Evolutionary conservation across 768 basidiomycete species (phyloP), one percentile per base, ranked within the genome.

Genomic region (Naganishia antarctica): DNA sequence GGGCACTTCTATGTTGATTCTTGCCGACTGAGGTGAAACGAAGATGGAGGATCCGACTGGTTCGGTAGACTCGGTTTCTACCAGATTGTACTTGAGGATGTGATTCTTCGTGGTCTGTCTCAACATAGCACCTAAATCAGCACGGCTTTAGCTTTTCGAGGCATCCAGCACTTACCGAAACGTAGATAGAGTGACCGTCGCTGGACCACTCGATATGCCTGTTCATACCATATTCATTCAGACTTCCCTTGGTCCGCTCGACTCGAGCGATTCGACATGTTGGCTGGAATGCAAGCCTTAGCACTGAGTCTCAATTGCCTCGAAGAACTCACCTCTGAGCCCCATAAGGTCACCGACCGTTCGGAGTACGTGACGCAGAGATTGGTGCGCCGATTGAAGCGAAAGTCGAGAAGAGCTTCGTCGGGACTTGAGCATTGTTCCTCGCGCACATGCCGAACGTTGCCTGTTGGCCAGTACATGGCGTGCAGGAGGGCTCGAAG

Each of bases 381-480:
- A 15, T 57, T 57, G 34, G 53, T 40, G 11, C 53, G 34, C 15
- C 34, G 53, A 18, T 57, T 57, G 32, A 37, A 25, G 23, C 53
- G 34, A 40, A 57, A 57, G 53, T 57, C 53, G n/a, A 57, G n/a
- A 8, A 57, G 32, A 4, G 34, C n/a, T n/a, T 57, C 53, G 34
- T 57, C 37, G 11, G 34, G 21, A 25, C 21, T 23, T 15, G 34
- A 25, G 18, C 21, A 37, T 7, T 57, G 34, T 18, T 57, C 53
- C 3, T 21, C 37, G 2, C 53, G 53, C 21, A 57, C 21, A 34
- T 21, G 32, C 32, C 34, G 15, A 3, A 41, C 53, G 21, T 57
- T 26, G 34, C 53, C 53, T 21, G n/a, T 25, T 1, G 53, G 53
- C 53, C 53, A 57, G 53, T 57, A 57, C 53, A 57, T 57, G 11